Base-by-base conservation (phyloP, 331 rosid species). In the Cydonia oblonga region DNA sequence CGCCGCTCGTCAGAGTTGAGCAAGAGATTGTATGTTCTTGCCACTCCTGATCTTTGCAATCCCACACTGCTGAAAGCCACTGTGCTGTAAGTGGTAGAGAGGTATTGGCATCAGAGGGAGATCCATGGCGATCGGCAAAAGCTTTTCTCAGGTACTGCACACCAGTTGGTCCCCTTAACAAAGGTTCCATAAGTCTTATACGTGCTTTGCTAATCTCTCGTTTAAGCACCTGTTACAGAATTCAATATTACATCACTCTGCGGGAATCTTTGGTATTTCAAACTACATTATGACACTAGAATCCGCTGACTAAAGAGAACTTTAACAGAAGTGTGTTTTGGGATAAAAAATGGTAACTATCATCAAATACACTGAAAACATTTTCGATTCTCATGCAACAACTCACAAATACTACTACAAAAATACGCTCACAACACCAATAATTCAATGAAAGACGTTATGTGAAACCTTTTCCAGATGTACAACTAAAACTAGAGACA, bases 141-240 rank as follows among this genome's bases (percentile, higher is more conserved):
- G 92, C 88, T 81, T 85, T 91, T 81, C 84, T 83, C 10, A 93
- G 97, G 80, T 93, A 93, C 54, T 93, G 93, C 72, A 91, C 75
- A 78, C 98, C 98, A 70, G 96, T 85, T 68, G 98, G 89, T 11
- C 98, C 98, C 80, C 82, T 86, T 49, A 93, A 73, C 80, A 91
- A 76, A 73, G 96, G 93, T 84, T 91, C 90, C 86, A 89, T 83
- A 32, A 91, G 56, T 83, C 75, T 78, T 71, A 93, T 77, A 8
- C 96, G 95, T 42, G 98, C 96, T 88, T 83, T 86, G 86, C 98
- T 93, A 56, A 93, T 91, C 85, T 91, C 98, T 76, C 69, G 87
- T 83, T 91, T 93, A 52, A 93, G 97, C 71, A 84, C 84, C 98
- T 93, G 89, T 11, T 49, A 59, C 2, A 63, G 65, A 23, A 28